phyloP scores from a whole-genome alignment of 768 basidiomycete species.

The Agrocybe praecox region DNA sequence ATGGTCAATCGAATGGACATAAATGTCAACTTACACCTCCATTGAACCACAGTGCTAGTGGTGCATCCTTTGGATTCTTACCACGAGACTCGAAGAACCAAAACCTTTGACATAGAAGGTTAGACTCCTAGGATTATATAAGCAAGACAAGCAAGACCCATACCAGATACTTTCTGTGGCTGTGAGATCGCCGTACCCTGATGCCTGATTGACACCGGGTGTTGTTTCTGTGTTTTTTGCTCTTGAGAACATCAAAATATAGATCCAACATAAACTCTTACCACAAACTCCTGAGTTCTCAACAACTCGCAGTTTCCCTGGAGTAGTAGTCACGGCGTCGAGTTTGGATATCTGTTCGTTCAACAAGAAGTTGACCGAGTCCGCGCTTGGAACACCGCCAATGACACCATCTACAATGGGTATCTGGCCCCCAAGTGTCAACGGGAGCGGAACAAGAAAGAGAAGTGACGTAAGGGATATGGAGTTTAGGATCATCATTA shows the following conservation, averaged over 20 bases:
- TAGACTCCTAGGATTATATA: background rate
- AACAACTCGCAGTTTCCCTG: conserved; percentile 54
- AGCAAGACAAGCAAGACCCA: background rate
- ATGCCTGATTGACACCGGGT: conserved; percentile 58
- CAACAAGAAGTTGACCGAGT: background rate
- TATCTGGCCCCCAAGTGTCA: conserved; percentile 39
- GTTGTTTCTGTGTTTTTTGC: conserved; percentile 48
- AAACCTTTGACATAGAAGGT: conserved; percentile 42
- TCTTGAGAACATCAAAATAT: background rate
- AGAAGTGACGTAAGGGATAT: conserved; percentile 3
- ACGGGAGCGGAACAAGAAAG: background rate
- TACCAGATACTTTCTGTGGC: conserved; percentile 60
- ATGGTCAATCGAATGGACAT: background rate
- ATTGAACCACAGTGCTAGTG: conserved; percentile 70
- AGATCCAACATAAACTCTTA: conserved; percentile 17
- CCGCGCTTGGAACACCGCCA: conserved; percentile 42
- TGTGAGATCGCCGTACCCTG: conserved; percentile 65
- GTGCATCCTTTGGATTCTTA: conserved; percentile 58
- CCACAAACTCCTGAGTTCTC: conserved; percentile 70
- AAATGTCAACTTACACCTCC: conserved; percentile 46
- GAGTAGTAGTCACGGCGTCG: conserved; percentile 30
- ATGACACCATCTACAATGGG: conserved; percentile 52
- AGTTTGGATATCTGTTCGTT: background rate
- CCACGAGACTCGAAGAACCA: conserved; percentile 70
- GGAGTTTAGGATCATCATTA: background rate